These are phyloP conservation scores for Thuja plicata DNA, from an alignment of 83 land plant species.

Conservation along the genomic window DNA sequence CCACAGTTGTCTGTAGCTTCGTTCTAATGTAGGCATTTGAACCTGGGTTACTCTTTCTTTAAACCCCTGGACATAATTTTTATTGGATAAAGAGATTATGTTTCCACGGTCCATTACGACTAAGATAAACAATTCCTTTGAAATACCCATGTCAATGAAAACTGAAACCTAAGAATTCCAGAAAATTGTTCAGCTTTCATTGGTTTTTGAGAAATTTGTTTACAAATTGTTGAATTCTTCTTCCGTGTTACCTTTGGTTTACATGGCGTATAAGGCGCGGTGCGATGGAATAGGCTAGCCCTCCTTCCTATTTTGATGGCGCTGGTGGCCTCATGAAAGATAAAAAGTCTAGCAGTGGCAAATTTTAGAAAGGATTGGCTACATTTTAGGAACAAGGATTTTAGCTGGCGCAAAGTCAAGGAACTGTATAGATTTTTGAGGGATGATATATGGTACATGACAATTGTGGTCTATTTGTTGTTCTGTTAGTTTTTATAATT, in stretches of 20 bases:
- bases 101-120: too few species aligned
- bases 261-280: background rate
- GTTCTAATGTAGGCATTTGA: too few species aligned
- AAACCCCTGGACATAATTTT: too few species aligned
- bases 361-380: background rate
- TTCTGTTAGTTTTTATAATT: background rate
- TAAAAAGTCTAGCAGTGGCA: background rate
- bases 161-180: too few species aligned
- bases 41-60: too few species aligned
- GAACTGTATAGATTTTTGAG: background rate
- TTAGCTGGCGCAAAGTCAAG: background rate
- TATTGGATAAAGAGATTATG: too few species aligned
- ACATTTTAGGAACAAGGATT: background rate
- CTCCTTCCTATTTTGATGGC: background rate
- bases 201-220: background rate
- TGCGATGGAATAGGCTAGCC: background rate
- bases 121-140: too few species aligned
- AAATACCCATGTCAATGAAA: too few species aligned
- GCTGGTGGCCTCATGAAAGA: background rate
- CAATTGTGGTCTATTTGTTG: background rate
- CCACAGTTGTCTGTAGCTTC: too few species aligned
- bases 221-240: background rate
- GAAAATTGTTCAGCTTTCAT: too few species aligned
- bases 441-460: background rate
- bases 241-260: background rate